These are phyloP conservation scores for Leishmania braziliensis DNA, from an alignment of 208 protist genomes.

Conservation along the genomic window DNA sequence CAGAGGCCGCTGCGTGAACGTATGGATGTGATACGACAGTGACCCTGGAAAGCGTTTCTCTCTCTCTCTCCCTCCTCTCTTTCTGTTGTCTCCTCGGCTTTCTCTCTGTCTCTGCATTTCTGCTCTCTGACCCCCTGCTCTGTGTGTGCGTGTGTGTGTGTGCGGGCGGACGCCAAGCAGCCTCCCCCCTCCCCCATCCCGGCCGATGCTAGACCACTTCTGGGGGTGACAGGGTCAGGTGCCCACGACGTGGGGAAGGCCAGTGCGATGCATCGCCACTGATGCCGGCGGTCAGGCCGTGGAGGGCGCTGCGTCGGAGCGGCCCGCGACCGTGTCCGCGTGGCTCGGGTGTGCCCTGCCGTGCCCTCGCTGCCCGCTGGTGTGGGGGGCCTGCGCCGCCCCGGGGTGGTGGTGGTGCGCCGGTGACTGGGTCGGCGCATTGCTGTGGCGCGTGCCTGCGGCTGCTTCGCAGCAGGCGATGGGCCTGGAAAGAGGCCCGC, in stretches of 20 bases:
- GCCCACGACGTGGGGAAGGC: not conserved
- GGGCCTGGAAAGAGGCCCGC: not conserved
- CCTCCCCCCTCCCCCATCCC: not conserved
- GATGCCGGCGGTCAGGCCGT: not conserved
- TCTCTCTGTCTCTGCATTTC: slow-evolving; percentile 2
- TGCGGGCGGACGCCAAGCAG: not conserved
- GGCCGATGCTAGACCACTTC: not conserved
- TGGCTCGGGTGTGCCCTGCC: not conserved
- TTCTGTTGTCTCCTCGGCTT: not conserved
- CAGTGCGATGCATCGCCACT: not conserved
- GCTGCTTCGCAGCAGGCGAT: not conserved
- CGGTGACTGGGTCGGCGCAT: no score
- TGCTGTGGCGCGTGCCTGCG: not conserved
- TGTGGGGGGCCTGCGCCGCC: not conserved
- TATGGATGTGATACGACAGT: not conserved
- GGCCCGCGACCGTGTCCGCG: not conserved
- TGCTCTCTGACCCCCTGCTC: not conserved
- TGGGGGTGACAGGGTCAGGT: not conserved
- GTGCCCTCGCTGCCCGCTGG: not conserved
- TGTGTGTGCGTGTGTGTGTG: not conserved
- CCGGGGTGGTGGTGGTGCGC: not conserved
- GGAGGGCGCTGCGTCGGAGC: not conserved
- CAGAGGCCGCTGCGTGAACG: not conserved
- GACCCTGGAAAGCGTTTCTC: not conserved
- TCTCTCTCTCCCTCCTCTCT: not conserved